Percentiles rank a stretch among this genome's conserved stretches.
Evolutionary conservation across 2,329 filamentous ascomycete genomes (phyloP).

Genomic region (Colletotrichum zoysiae): DNA sequence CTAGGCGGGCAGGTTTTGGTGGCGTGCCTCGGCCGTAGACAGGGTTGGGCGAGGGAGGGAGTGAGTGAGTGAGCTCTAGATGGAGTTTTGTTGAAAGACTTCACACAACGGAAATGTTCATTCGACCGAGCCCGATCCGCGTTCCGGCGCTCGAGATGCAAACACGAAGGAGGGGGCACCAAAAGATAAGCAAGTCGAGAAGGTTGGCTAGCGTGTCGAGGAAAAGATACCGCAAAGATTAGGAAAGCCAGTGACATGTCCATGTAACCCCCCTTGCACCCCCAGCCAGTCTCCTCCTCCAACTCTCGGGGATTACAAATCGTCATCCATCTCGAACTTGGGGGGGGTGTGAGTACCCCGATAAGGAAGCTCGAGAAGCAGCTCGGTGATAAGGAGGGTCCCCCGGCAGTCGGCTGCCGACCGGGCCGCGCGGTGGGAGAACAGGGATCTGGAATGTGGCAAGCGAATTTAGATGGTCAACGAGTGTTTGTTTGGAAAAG

Average conservation of each 20-base stretch:
- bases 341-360: slow-evolving; percentile 15
- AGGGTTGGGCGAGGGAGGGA: not conserved
- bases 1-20: not conserved
- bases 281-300: not conserved
- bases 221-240: not conserved
- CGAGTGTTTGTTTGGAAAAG: slow-evolving; percentile 5
- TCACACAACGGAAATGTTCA: not conserved
- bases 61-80: not conserved
- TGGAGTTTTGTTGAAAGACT: not conserved
- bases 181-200: not conserved
- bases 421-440: not conserved
- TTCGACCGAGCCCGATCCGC: not conserved
- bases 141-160: not conserved
- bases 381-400: slow-evolving; percentile 27
- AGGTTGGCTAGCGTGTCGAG: not conserved
- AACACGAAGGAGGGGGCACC: not conserved
- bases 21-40: slow-evolving; percentile 3
- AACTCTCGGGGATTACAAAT: slow-evolving; percentile 36
- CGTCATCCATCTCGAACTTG: slow-evolving; percentile 32
- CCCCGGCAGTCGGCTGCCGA: slow-evolving; percentile 4
- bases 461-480: slow-evolving; percentile 26
- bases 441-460: not conserved
- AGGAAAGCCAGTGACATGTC: not conserved
- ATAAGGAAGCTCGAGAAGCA: slow-evolving; percentile 38
- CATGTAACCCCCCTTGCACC: not conserved